phyloP scores from a whole-genome alignment of 768 basidiomycete species.

The Trametes punicea region DNA sequence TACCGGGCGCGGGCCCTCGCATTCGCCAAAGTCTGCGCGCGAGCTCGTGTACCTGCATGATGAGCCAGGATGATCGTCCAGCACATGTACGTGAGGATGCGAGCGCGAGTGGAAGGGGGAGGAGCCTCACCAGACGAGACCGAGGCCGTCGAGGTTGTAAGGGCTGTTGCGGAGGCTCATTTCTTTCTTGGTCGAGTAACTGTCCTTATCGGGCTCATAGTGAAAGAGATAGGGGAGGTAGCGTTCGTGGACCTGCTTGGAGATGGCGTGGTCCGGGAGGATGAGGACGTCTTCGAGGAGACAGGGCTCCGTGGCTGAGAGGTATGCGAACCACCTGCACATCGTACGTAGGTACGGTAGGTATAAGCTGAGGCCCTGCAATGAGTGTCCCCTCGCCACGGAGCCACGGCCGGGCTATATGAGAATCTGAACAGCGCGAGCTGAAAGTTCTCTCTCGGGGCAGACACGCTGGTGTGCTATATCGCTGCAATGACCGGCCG shows the following conservation, averaged over 20 bases:
- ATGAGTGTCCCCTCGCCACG: too few species aligned
- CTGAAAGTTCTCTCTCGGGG: too few species aligned
- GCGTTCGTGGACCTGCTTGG: conserved; percentile 30
- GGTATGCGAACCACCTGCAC: conserved; percentile 33
- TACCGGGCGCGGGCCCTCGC: conserved; percentile 23
- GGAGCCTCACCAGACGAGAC: conserved; percentile 24
- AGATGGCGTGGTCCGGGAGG: conserved; percentile 25
- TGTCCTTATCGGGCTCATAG: conserved; percentile 22
- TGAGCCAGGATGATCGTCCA: background rate
- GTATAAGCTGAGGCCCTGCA: background rate
- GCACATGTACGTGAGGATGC: background rate
- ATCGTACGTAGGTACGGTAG: conserved; percentile 5
- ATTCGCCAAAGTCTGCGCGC: conserved; percentile 25
- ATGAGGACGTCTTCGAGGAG: conserved; percentile 31
- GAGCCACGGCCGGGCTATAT: too few species aligned
- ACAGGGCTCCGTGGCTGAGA: conserved; percentile 27
- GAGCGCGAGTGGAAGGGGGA: background rate
- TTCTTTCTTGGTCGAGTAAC: conserved; percentile 20
- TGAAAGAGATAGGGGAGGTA: conserved; percentile 27
- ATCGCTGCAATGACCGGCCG: background rate
- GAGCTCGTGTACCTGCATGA: conserved; percentile 21
- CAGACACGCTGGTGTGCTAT: too few species aligned
- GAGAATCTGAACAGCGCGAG: too few species aligned
- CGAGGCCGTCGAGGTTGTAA: conserved; percentile 28
- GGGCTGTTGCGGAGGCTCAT: conserved; percentile 26